Base-by-base conservation (phyloP, 225 moss, liverwort and hornwort species). In the Sphagnum contortum region DNA sequence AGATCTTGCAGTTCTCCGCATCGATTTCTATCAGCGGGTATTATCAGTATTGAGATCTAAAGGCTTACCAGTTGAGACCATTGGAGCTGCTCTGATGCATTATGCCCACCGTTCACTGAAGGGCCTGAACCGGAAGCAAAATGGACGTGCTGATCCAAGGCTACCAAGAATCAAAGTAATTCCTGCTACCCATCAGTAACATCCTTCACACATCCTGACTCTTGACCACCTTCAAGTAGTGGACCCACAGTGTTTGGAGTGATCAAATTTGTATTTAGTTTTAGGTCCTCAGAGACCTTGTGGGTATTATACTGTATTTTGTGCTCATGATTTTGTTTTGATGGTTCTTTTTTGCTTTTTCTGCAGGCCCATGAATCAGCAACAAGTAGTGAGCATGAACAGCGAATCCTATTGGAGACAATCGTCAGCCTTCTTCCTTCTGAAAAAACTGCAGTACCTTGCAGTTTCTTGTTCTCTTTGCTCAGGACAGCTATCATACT, bases 81-180 rank as follows among this genome's bases (percentile, higher is more conserved):
- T 98, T 4, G 96, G 96, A 65, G 90, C 87, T 48, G 90, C 93
- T 12, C 80, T 98, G 6, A 98, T 98, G 96, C 96, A 88, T 63
- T 98, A 93, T 60, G 93, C 96, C n/a, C 90, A 91, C 73, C 83
- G 96, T 51, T 98, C 96, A n/a, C 77, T 98, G 59, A 98, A 98
- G 75, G 96, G 93, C 47, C 75, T 98, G 5, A 90, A 91, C 69
- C 83, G 90, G 72, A 98, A 98, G 76, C 96, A 98, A 64, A 80
- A 79, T 44, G 96, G 87, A 44, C 85, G 93, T 11, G 71, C 58
- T 69, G 84, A 84, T 69, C 68, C 81, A 71, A 84, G 81, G 64
- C 84, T 80, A 49, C 84, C 84, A 9, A 84, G 81, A 73, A 67
- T 80, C 75, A 78, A 80, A 80, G 80, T 79, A 12, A 29, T 52